Base-by-base conservation (phyloP, 1,284 basidiomycete species). In the Meira miltonrushii region DNA sequence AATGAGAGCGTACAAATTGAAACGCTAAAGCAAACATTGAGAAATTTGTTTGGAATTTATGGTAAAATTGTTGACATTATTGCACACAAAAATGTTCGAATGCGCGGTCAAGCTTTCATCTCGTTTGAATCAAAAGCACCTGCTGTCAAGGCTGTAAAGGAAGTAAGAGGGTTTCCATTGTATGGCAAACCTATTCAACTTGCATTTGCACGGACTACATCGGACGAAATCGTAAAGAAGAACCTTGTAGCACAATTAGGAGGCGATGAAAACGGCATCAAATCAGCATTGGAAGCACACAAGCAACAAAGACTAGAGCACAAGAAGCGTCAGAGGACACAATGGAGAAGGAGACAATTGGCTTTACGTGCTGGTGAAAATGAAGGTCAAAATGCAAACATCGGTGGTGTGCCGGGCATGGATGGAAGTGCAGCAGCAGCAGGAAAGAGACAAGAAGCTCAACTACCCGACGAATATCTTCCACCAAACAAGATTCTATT, bases 401-500 rank as follows among this genome's bases (percentile, higher is more conserved):
- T 8, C 3, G 28, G 28, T 33, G 28, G 28, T 33, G 28, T 33
- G 8, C 28, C 28, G n/a, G 44, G 44, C 8, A 21, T 17, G 15
- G 44, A 46, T 21, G 23, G 10, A 12, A 46, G 15, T 12, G 44
- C 44, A 17, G 44, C 44, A 10, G 44, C 44, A 11, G 49, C 49
- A 19, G 46, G 37, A 19, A 48, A 43, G 39, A 47, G 50, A 64
- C 28, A 50, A 25, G 60, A 39, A 37, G 21, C 25, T 2, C 52
- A 44, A 33, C 87, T 97, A 89, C 93, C 95, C 37, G 94, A 99
- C 87, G 94, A 98, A 80, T 98, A 98, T 80, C 85, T 98, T 8
- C 95, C 95, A 3, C 94, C 94, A 37, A 98, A 99, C 88, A 92
- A 92, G 79, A 94, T 97, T 80, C 85, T 99, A 58, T 99, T 99